A percentile compares a stretch with the other conserved stretches of the same genome.
Evolutionary conservation across 139 green algal genomes (phyloP).

Genomic region (Gonium pectorale): DNA sequence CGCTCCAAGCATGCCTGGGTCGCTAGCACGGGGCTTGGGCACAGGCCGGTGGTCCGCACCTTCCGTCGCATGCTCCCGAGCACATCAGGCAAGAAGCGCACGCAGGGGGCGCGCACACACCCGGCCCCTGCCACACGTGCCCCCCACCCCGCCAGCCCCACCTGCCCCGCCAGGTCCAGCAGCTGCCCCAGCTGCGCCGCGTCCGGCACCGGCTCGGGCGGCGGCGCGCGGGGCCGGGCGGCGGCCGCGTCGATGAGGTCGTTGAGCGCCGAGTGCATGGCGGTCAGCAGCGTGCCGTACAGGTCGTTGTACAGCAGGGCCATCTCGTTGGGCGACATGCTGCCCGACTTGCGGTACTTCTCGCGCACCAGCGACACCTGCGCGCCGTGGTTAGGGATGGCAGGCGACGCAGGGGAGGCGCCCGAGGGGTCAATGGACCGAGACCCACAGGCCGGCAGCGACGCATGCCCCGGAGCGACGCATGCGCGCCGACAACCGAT

Average conservation of each 20-base stretch:
- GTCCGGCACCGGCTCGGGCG: constrained; percentile 26
- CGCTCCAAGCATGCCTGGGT: too few relatives aligned
- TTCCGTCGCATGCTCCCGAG: too few relatives aligned
- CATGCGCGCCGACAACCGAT: too few relatives aligned
- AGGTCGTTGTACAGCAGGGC: constrained; percentile 47
- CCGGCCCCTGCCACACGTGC: neutral
- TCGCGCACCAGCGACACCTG: constrained; percentile 41
- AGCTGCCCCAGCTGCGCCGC: constrained; percentile 30
- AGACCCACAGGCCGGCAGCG: too few relatives aligned
- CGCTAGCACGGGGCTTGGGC: too few relatives aligned
- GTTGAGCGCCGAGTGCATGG: constrained; percentile 25
- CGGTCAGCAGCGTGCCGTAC: constrained; percentile 28
- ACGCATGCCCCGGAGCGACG: too few relatives aligned
- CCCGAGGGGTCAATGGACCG: too few relatives aligned
- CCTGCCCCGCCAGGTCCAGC: constrained; percentile 40
- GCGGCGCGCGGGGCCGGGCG: constrained; percentile 6
- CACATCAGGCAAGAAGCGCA: too few relatives aligned
- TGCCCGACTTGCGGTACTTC: constrained; percentile 48
- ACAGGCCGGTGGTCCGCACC: too few relatives aligned
- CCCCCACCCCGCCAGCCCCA: neutral
- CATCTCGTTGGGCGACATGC: constrained; percentile 48
- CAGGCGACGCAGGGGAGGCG: neutral
- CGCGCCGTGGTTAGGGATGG: neutral
- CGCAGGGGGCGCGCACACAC: too few relatives aligned
- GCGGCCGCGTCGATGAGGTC: constrained; percentile 15